These are phyloP conservation scores for Penicillium canariense DNA, from an alignment of 495 filamentous ascomycete genomes.

Conservation along the genomic window DNA sequence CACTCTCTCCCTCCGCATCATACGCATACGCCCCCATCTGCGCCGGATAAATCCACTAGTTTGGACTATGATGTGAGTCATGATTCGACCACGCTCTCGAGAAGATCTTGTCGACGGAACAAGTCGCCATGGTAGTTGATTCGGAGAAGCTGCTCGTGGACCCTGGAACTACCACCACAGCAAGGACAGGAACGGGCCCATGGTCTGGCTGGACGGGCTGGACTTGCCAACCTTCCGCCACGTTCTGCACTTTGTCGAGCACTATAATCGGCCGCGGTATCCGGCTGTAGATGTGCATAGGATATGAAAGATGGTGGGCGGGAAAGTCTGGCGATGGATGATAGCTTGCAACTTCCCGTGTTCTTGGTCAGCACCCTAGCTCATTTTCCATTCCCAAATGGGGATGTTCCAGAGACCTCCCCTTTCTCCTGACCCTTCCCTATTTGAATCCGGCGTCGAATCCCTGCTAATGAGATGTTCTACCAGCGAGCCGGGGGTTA, in stretches of 20 bases:
- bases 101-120: conserved; percentile 1
- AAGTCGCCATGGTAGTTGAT: conserved; percentile 15
- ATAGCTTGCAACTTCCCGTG: no score
- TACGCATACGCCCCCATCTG: conserved; percentile 48
- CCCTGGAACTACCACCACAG: conserved; percentile 54
- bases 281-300: conserved; percentile 41
- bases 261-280: conserved; percentile 41
- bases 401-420: no score
- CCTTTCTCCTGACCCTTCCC: no score
- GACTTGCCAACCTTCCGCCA: conserved; percentile 44
- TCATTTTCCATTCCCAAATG: no score
- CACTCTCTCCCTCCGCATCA: conserved; percentile 41
- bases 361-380: no score
- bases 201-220: conserved; percentile 53
- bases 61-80: conserved; percentile 46
- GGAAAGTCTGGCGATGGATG: conserved; percentile 36
- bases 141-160: conserved; percentile 28
- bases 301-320: conserved; percentile 30
- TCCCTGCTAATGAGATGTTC: no score
- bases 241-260: conserved; percentile 50
- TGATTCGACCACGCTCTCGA: no score
- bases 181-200: conserved; percentile 47
- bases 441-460: no score
- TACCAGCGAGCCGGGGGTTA: conserved; percentile 34
- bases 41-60: conserved; percentile 49